Conservation (phyloP, 2,329 filamentous ascomycete genomes). For the Hymenoscyphus occultus region DNA sequence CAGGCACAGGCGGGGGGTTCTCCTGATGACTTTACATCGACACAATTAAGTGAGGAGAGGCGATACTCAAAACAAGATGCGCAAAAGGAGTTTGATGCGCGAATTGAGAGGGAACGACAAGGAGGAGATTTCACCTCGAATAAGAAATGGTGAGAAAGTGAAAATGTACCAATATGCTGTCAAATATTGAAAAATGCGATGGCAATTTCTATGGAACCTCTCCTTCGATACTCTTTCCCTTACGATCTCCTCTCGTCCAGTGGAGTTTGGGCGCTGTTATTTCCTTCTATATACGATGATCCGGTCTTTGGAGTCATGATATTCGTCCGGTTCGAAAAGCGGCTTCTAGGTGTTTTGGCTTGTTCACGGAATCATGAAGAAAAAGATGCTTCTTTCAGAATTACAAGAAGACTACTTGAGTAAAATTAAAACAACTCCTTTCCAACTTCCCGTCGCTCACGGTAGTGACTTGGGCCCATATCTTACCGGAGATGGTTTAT, state of each 20-base stretch:
- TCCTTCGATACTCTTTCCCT: not conserved
- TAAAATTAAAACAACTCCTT: no score
- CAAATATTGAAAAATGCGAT: not conserved
- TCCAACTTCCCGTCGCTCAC: no score
- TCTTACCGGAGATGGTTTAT: no score
- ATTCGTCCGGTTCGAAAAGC: no score
- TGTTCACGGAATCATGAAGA: no score
- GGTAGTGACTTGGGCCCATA: no score
- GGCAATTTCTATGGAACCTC: not conserved
- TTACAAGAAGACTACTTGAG: no score
- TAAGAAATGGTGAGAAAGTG: conserved; percentile 28
- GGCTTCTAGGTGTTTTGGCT: no score
- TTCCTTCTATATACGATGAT: no score
- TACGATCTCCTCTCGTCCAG: not conserved
- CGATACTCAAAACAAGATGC: conserved; percentile 27
- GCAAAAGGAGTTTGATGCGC: conserved; percentile 36
- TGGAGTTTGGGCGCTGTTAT: no score
- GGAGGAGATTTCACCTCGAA: conserved; percentile 31
- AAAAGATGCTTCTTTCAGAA: no score
- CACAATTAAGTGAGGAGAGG: conserved; percentile 21
- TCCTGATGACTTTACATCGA: conserved; percentile 11
- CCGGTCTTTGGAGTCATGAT: no score
- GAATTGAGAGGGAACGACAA: conserved; percentile 34
- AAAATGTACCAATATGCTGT: not conserved
- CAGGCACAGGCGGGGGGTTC: conserved; percentile 22